Conservation (phyloP, 768 basidiomycete genomes). For the Rhodosporidiobolus sp. region DNA sequence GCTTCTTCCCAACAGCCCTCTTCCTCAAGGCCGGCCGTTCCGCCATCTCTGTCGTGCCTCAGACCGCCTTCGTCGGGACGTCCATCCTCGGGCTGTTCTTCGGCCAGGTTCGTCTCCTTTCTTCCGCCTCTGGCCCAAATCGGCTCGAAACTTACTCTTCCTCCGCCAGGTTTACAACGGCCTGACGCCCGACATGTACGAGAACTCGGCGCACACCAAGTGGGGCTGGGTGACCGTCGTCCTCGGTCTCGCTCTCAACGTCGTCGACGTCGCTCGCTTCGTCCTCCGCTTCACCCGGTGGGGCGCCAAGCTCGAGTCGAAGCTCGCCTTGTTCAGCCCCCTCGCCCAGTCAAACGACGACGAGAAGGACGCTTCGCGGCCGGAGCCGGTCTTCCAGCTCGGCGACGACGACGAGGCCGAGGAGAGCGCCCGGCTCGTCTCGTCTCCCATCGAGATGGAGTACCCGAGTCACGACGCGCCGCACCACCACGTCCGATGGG, state of each 20-base stretch:
- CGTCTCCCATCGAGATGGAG: slow-evolving; percentile 44
- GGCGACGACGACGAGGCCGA: slow-evolving; percentile 23
- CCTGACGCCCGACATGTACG: slow-evolving; percentile 72
- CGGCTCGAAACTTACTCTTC: slow-evolving; percentile 59
- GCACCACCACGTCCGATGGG: neutral
- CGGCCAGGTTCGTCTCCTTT: slow-evolving; percentile 49
- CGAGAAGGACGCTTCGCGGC: neutral
- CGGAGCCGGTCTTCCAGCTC: neutral
- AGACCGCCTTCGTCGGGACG: slow-evolving; percentile 64
- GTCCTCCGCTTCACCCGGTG: slow-evolving; percentile 12
- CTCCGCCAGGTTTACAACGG: slow-evolving; percentile 70
- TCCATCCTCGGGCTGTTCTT: slow-evolving; percentile 64
- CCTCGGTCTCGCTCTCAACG: slow-evolving; percentile 54
- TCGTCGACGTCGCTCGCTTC: slow-evolving; percentile 55
- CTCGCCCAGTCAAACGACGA: neutral
- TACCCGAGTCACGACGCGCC: neutral
- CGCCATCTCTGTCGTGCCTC: slow-evolving; percentile 59
- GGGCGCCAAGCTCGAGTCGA: neutral
- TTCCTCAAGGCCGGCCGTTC: slow-evolving; percentile 74
- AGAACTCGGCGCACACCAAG: slow-evolving; percentile 58
- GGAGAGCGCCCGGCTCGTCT: slow-evolving; percentile 46
- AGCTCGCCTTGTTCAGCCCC: neutral
- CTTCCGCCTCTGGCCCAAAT: too few relatives aligned
- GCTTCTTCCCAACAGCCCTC: slow-evolving; percentile 59
- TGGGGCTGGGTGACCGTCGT: slow-evolving; percentile 63